A percentile compares a stretch with the other conserved stretches of the same genome.
Conservation (phyloP, 2,329 filamentous ascomycete species). For the Aureobasidium sp. region DNA sequence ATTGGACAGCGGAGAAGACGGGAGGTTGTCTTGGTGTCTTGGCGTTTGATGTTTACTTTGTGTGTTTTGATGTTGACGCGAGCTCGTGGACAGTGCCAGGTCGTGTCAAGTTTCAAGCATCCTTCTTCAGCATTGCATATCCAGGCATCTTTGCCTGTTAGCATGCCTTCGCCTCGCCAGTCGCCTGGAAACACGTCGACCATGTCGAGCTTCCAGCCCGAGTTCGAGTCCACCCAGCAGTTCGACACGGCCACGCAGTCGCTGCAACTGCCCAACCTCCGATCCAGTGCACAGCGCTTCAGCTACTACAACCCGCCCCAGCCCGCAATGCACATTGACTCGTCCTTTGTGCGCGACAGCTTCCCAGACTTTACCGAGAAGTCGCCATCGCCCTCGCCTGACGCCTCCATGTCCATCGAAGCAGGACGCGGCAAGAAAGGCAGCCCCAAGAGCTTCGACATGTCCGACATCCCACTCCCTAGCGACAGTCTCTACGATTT, state of each 20-base stretch:
- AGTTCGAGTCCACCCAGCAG: conserved; percentile 17
- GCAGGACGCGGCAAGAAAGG: conserved; percentile 44
- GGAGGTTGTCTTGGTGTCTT: conserved; percentile 10
- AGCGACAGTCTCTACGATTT: conserved; percentile 42
- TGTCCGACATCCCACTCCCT: conserved; percentile 44
- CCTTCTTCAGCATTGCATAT: conserved; percentile 4
- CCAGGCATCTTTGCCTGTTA: background rate
- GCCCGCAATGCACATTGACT: conserved; percentile 5
- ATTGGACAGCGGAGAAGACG: background rate
- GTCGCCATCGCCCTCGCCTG: conserved; percentile 1
- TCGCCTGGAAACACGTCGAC: conserved; percentile 14
- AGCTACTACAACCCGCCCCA: background rate
- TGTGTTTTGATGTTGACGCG: conserved; percentile 14
- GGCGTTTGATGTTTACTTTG: conserved; percentile 10
- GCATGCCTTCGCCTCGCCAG: conserved; percentile 9
- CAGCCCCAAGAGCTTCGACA: conserved; percentile 33
- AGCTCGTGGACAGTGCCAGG: background rate
- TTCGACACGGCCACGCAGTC: conserved; percentile 17
- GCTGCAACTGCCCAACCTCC: conserved; percentile 10
- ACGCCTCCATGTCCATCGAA: conserved; percentile 40
- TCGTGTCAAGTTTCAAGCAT: conserved; percentile 1
- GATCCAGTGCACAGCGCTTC: conserved; percentile 9
- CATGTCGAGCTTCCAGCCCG: conserved; percentile 16
- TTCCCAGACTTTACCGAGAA: conserved; percentile 12
- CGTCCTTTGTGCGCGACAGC: background rate